Base-by-base conservation (phyloP, 129 eudicot genomes). In the Flaveria ramosissima region DNA sequence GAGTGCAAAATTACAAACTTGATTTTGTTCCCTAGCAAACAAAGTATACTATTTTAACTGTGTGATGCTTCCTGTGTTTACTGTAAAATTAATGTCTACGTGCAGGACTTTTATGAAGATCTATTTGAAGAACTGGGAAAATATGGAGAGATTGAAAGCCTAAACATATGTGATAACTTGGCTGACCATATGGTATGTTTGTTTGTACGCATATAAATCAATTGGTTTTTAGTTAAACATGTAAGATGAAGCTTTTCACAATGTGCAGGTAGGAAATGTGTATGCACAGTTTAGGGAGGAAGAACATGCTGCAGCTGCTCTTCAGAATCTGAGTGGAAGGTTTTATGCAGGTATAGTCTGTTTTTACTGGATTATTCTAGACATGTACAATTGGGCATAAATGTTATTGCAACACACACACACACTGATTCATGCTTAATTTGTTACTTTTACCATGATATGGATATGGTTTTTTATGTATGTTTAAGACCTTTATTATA, bases 201-300 rank as follows among this genome's bases (percentile, higher is more conserved):
- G 45, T 62, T 48, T 69, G 24, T 13, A 16, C 23, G 15, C 13
- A 20, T n/a, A 50, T 48, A 47, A 5, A 51, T 39, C 9, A 6
- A 52, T 47, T 15, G 27, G 3, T 50, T 86, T 70, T 17, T 14
- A 27, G 19, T 68, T 70, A 64, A 27, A 19, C n/a, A 9, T 46
- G 14, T 63, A 70, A 9, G 63, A 10, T 70, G 55, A 30, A 67
- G 47, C 51, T 68, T 53, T 6, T 64, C 7, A 23, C 20, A 42
- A 26, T 56, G 26, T 27, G 73, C 77, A 90, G 96, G 96, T 95
- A 30, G 99, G 97, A 21, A 91, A 95, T 84, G 99, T 95, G 70
- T 95, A 95, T 51, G 92, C 92, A 39, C 99, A 91, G 83, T 95
- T 91, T 75, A 92, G 97, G 84, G 99, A 95, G 85, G 99, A 95